Base-by-base conservation (phyloP, 2,329 filamentous ascomycete genomes). In the Teratosphaeria viscida region DNA sequence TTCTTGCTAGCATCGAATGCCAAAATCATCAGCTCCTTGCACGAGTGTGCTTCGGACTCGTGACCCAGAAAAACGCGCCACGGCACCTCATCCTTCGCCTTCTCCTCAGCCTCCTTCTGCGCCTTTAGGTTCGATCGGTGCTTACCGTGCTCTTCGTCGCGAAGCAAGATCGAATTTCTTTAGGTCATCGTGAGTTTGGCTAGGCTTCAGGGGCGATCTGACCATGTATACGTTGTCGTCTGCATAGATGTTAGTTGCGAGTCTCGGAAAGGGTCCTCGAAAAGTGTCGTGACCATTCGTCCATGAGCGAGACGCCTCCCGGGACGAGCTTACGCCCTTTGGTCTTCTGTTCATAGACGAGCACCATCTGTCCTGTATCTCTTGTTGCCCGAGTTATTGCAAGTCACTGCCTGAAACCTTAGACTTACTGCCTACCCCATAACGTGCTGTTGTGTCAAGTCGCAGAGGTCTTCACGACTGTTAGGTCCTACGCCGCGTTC, bases 301-400 rank as follows among this genome's bases (percentile, higher is more conserved):
- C 35, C 35, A 64, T 55, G 23, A 61, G 16, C 5, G 34, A 27
- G 27, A 61, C 26, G 55, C 62, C 64, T 43, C 62, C 57, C 16
- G 59, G 62, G 2, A 64, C 57, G 52, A 64, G 59, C 19, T 61
- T 59, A 35, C 57, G 58, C 6, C 62, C 62, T 19, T 61, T 61
- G 52, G 59, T 56, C 55, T 63, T 63, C 55, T 65, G 59, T 52
- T 63, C 64, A 54, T 60, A 60, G 5, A 58, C 47, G 54, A 64
- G 57, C 54, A 59, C 54, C 43, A 61, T 59, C 43, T 49, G 19
- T 23, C n/a, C 3, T 23, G 26, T 52, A 43, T 19, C 37, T 27
- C 8, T 39, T 26, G 16, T 32, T 19, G 52, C 19, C n/a, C 35
- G 7, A 49, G n/a, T n/a, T 19, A 29, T 35, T 58, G 26, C 60